These are phyloP conservation scores for Tremellales sp. DNA, from an alignment of 1,284 basidiomycete species.

Conservation along the genomic window DNA sequence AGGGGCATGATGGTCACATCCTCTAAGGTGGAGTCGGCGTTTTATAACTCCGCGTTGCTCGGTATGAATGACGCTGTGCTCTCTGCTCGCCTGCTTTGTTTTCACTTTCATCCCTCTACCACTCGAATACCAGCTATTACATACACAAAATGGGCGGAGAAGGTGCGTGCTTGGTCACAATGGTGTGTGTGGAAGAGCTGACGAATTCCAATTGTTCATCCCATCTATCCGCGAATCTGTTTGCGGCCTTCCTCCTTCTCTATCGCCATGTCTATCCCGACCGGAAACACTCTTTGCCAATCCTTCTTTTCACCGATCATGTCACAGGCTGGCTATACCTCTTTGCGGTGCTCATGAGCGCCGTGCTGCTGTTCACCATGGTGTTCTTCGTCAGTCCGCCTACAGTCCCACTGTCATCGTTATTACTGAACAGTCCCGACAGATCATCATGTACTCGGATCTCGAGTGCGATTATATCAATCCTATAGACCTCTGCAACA, in stretches of 20 bases:
- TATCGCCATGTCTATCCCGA: neutral
- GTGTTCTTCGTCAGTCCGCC: conserved; percentile 84
- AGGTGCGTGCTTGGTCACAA: conserved; percentile 41
- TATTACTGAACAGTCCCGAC: conserved; percentile 11
- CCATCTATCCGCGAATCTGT: neutral
- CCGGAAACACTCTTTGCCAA: neutral
- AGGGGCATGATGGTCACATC: no score
- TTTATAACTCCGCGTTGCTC: neutral
- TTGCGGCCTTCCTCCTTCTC: neutral
- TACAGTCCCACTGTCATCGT: no score
- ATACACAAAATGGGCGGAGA: conserved; percentile 43
- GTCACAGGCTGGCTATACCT: conserved; percentile 84
- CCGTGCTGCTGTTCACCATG: conserved; percentile 90
- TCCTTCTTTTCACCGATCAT: neutral
- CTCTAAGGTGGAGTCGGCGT: no score
- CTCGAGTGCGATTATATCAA: conserved; percentile 99
- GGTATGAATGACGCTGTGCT: neutral
- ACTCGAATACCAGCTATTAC: neutral
- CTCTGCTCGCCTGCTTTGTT: neutral
- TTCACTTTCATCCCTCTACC: neutral
- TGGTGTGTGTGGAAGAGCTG: no score
- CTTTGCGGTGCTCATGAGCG: conserved; percentile 87
- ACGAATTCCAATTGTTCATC: neutral
- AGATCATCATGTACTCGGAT: conserved; percentile 99
- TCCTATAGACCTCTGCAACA: conserved; percentile 99